A percentile compares a stretch with the other conserved stretches of the same genome.
Conservation (phyloP, 1,284 basidiomycete genomes). For the Moesziomyces globuligerus region DNA sequence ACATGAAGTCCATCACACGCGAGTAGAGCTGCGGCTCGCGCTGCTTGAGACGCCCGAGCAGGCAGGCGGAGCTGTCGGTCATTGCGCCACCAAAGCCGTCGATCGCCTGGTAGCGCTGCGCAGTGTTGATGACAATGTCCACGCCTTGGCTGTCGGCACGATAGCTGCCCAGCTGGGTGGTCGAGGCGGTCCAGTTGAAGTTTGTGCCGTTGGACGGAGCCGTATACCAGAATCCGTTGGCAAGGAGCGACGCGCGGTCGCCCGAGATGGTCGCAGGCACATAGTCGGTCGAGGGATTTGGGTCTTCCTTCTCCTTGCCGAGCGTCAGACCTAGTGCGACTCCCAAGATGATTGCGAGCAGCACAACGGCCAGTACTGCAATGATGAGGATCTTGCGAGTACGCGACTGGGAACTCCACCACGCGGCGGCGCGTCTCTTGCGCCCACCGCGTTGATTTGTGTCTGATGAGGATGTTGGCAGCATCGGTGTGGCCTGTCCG, state of each 20-base stretch:
- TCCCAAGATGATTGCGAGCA: constrained; percentile 29
- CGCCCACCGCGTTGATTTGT: not conserved
- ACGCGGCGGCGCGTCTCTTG: constrained; percentile 5
- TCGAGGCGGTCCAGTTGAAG: constrained; percentile 39
- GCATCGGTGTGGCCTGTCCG: constrained; percentile 7
- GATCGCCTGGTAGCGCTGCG: constrained; percentile 28
- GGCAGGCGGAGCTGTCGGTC: constrained; percentile 48
- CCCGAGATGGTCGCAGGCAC: constrained; percentile 27
- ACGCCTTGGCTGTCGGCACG: constrained; percentile 33
- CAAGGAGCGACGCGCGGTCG: constrained; percentile 23
- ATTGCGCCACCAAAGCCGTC: constrained; percentile 53
- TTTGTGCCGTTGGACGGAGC: constrained; percentile 29
- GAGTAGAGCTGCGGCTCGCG: constrained; percentile 33
- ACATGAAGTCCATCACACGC: constrained; percentile 47
- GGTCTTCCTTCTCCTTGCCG: constrained; percentile 15
- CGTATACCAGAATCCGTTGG: constrained; percentile 28
- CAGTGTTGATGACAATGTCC: constrained; percentile 48
- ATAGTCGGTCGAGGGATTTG: constrained; percentile 18
- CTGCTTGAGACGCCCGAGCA: constrained; percentile 39
- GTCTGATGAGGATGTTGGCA: constrained; percentile 1
- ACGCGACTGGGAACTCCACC: constrained; percentile 13
- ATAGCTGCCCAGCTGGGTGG: constrained; percentile 23
- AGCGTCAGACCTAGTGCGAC: constrained; percentile 36
- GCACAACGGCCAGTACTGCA: not conserved
- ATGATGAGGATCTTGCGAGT: constrained; percentile 18